phyloP scores from a whole-genome alignment of 1,284 basidiomycete species.

The Hemileia vastatrix region DNA sequence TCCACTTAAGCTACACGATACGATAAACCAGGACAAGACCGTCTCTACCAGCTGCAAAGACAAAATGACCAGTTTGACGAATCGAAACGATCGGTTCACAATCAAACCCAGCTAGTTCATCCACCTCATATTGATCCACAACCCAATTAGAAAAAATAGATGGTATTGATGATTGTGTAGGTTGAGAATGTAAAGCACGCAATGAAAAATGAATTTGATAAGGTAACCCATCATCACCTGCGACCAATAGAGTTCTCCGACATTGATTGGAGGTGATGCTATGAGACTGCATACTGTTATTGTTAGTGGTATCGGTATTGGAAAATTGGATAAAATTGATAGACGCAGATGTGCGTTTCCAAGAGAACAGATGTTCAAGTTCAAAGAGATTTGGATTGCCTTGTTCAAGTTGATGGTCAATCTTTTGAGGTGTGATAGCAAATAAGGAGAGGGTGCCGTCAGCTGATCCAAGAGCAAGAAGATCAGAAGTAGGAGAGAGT shows the following conservation, averaged over 20 bases:
- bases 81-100: slow-evolving; percentile 3
- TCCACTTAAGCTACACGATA: no score
- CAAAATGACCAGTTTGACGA: no score
- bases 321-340: slow-evolving; percentile 2
- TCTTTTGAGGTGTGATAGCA: neutral
- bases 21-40: no score
- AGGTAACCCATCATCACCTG: slow-evolving; percentile 4
- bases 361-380: neutral
- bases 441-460: neutral
- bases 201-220: no score
- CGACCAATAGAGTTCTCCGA: slow-evolving; percentile 3
- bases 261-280: no score
- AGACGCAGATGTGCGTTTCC: slow-evolving; percentile 1
- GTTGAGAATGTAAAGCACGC: no score
- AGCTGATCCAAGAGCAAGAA: neutral
- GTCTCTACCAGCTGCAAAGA: no score
- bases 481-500: neutral
- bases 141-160: neutral
- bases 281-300: no score
- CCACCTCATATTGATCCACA: no score
- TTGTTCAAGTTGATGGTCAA: neutral
- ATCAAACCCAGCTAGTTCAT: slow-evolving; percentile 10
- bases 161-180: no score
- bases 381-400: neutral
- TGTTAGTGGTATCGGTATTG: neutral